Conservation (phyloP, 805 yeast genomes). For the Hanseniaspora valbyensis region DNA sequence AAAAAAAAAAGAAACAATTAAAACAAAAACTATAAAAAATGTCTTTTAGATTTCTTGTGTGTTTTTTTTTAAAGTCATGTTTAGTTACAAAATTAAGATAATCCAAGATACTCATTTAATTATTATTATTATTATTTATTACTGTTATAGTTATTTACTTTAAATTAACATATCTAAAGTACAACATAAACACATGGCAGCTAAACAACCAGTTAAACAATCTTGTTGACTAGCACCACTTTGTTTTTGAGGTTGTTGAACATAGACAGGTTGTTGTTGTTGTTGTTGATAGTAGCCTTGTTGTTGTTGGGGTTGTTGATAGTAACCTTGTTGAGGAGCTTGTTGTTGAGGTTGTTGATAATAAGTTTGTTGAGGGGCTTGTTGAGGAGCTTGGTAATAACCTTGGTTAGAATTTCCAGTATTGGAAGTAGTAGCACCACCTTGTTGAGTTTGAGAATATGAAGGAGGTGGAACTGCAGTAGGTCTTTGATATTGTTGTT, state of each 20-base stretch:
- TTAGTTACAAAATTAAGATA: too few relatives aligned
- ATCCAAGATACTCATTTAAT: too few relatives aligned
- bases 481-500: constrained; percentile 16
- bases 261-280: constrained; percentile 43
- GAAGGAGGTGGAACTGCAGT: constrained; percentile 13
- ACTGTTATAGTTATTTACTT: neutral
- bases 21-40: too few relatives aligned
- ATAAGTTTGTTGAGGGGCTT: constrained; percentile 22
- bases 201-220: constrained; percentile 45
- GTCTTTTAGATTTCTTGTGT: too few relatives aligned
- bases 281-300: constrained; percentile 34
- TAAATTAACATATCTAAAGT: constrained; percentile 42
- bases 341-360: constrained; percentile 31
- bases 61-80: too few relatives aligned
- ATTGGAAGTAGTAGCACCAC: constrained; percentile 16
- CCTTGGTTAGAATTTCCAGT: constrained; percentile 17
- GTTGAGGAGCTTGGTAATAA: constrained; percentile 19
- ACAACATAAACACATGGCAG: constrained; percentile 46
- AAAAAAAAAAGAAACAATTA: too few relatives aligned
- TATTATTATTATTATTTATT: too few relatives aligned
- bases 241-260: constrained; percentile 35
- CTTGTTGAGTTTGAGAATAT: constrained; percentile 6
- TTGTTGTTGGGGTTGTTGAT: constrained; percentile 35
- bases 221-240: constrained; percentile 25
- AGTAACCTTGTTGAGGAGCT: constrained; percentile 33